Percentiles rank a stretch among this genome's conserved stretches.
phyloP scores from a whole-genome alignment of 2,329 filamentous ascomycete genomes.

The Fusarium decemcellulare region DNA sequence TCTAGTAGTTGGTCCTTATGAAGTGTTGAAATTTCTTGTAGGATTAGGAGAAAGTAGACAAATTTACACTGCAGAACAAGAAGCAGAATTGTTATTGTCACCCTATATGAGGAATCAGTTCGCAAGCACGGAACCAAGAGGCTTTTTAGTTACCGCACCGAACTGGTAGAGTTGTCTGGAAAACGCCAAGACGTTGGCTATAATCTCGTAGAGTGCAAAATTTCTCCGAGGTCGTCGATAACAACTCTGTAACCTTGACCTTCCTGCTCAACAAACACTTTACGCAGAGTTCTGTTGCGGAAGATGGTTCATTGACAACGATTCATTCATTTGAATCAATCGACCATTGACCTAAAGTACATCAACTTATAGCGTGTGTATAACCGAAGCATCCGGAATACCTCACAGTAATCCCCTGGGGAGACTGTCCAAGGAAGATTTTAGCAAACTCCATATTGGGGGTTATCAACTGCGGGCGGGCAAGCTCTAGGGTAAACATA shows the following conservation, averaged over 20 bases:
- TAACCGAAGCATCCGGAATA: slow-evolving; percentile 66
- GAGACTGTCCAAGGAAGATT: not conserved
- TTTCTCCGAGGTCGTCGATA: slow-evolving; percentile 48
- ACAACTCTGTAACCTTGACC: slow-evolving; percentile 70
- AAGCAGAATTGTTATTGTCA: slow-evolving; percentile 56
- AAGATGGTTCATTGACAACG: slow-evolving; percentile 70
- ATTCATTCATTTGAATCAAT: slow-evolving; percentile 62
- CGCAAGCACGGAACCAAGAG: slow-evolving; percentile 71
- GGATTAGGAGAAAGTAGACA: slow-evolving; percentile 55
- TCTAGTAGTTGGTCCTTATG: too few species aligned
- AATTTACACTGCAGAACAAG: slow-evolving; percentile 74
- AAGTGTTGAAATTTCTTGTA: slow-evolving; percentile 45
- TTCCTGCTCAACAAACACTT: slow-evolving; percentile 71
- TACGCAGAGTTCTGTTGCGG: slow-evolving; percentile 75
- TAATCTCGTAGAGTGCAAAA: slow-evolving; percentile 47
- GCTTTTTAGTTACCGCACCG: slow-evolving; percentile 69
- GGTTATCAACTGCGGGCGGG: not conserved
- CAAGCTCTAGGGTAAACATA: not conserved
- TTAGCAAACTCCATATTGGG: not conserved
- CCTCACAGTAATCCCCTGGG: not conserved
- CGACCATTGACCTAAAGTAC: slow-evolving; percentile 67
- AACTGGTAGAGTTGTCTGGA: slow-evolving; percentile 66
- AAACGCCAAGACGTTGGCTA: slow-evolving; percentile 63
- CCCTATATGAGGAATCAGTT: slow-evolving; percentile 69
- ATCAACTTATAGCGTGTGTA: slow-evolving; percentile 76